Percentiles rank a stretch among this genome's conserved stretches.
Conservation (phyloP, 352 stramenopile genomes). For the Phytophthora palmivora region DNA sequence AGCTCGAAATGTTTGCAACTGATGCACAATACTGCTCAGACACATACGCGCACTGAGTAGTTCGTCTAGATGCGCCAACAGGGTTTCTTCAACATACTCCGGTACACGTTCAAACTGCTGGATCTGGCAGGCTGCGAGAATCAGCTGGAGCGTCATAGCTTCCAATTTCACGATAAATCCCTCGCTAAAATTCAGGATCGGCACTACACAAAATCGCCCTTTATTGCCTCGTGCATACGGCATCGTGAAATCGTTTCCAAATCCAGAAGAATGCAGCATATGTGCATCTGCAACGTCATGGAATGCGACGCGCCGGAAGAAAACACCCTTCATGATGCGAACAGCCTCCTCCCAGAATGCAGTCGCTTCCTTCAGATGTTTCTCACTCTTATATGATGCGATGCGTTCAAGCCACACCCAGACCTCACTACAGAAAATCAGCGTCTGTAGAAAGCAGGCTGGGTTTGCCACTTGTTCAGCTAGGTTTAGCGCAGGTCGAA, state of each 20-base stretch:
- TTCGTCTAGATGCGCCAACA: conserved; percentile 76
- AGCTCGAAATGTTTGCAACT: conserved; percentile 73
- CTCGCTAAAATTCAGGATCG: conserved; percentile 87
- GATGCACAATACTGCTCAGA: conserved; percentile 75
- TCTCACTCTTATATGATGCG: conserved; percentile 79
- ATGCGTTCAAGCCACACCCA: conserved; percentile 84
- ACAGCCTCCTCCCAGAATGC: conserved; percentile 86
- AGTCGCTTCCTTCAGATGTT: conserved; percentile 74
- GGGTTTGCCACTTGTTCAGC: conserved; percentile 74
- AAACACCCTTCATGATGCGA: conserved; percentile 77
- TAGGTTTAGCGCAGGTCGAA: conserved; percentile 67
- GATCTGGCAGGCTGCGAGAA: conserved; percentile 78
- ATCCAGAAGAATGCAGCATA: conserved; percentile 36
- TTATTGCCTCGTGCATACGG: conserved; percentile 35
- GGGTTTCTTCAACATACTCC: conserved; percentile 75
- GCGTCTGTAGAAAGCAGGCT: conserved; percentile 56
- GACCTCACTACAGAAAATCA: conserved; percentile 73
- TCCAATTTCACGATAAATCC: conserved; percentile 77
- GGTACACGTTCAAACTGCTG: conserved; percentile 80
- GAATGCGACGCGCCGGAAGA: conserved; percentile 80
- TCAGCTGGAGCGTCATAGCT: conserved; percentile 70
- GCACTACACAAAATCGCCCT: conserved; percentile 71
- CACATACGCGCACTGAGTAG: conserved; percentile 78
- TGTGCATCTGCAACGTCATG: conserved; percentile 48
- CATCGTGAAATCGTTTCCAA: conserved; percentile 40